Evolutionary conservation across 345 rosid genomes (phyloP), one percentile per base, ranked within the genome.

Genomic region (Capsella bursapastoris): DNA sequence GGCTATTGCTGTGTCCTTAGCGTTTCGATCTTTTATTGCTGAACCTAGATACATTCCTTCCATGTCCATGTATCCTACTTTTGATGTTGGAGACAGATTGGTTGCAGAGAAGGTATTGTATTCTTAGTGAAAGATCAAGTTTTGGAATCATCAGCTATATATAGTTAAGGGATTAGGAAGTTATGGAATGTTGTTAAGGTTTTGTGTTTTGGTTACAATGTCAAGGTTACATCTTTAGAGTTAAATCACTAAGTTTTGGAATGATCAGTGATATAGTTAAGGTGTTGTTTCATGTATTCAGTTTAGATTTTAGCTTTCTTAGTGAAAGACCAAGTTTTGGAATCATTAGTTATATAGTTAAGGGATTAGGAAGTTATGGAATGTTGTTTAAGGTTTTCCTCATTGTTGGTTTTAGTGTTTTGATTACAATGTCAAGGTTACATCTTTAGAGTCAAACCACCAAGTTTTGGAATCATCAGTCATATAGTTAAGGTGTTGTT

Each of bases 11-110:
- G 83, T 95, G 16, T 89, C 96, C 13, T 66, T 90, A 22, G 99
- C 98, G 10, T 95, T 95, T 79, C 79, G 97, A 77, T 66, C 86
- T 55, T 89, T 95, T 55, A 83, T 92, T 52, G 98, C 97, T 9
- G 99, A 95, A 86, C 97, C 98, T 1, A 86, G 98, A 82, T 95
- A 78, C 75, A 95, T 95, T 77, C 98, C 99, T 80, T 92, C 97
- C 62, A 75, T 95, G 87, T 95, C 98, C 32, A 95, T 95, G 99
- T 95, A 92, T 87, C 99, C 99, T 32, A 92, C 97, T 15, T 92
- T 95, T 78, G 97, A 92, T 82, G 97, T 90, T 28, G 98, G 99
- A 58, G 99, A 95, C 68, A 86, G 97, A 77, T 74, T 92, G 63
- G 89, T 92, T 70, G 96, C 98, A 8, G 97, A 95, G 84, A 95